phyloP scores from a whole-genome alignment of 2,329 filamentous ascomycete species.

The Fusarium nematophilum region DNA sequence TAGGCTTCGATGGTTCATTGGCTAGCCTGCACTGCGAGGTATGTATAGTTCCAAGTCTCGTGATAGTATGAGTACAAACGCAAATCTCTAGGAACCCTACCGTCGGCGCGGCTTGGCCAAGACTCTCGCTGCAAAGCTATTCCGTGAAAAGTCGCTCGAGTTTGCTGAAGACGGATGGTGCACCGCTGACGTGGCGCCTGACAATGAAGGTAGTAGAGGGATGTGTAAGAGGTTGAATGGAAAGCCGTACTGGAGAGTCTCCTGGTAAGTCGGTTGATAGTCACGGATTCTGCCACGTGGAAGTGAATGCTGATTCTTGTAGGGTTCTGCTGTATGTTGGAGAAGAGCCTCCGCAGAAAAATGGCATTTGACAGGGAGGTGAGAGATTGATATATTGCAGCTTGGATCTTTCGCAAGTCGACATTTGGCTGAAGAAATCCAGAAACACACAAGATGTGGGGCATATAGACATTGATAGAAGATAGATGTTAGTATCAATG shows the following conservation, averaged over 20 bases:
- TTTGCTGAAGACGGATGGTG: slow-evolving; percentile 64
- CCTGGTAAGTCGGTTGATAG: slow-evolving; percentile 66
- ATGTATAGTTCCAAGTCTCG: neutral
- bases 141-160: slow-evolving; percentile 60
- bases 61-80: neutral
- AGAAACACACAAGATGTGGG: too few species aligned
- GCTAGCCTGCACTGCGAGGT: slow-evolving; percentile 70
- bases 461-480: too few species aligned
- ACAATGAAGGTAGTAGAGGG: slow-evolving; percentile 69
- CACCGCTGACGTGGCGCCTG: slow-evolving; percentile 72
- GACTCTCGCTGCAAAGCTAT: slow-evolving; percentile 66
- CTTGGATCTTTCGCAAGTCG: too few species aligned
- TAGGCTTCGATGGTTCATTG: slow-evolving; percentile 70
- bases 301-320: neutral
- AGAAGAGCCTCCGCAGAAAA: slow-evolving; percentile 15
- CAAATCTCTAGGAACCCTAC: slow-evolving; percentile 56
- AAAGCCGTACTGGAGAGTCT: slow-evolving; percentile 63
- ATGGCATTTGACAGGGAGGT: neutral
- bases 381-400: neutral
- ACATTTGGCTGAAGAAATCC: too few species aligned
- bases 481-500: too few species aligned
- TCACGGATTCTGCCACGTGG: neutral
- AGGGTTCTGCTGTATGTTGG: slow-evolving; percentile 39
- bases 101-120: slow-evolving; percentile 73
- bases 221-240: slow-evolving; percentile 73